Evolutionary conservation across 768 basidiomycete species (phyloP).

Genomic region (Phlebiopsis gigantea): DNA sequence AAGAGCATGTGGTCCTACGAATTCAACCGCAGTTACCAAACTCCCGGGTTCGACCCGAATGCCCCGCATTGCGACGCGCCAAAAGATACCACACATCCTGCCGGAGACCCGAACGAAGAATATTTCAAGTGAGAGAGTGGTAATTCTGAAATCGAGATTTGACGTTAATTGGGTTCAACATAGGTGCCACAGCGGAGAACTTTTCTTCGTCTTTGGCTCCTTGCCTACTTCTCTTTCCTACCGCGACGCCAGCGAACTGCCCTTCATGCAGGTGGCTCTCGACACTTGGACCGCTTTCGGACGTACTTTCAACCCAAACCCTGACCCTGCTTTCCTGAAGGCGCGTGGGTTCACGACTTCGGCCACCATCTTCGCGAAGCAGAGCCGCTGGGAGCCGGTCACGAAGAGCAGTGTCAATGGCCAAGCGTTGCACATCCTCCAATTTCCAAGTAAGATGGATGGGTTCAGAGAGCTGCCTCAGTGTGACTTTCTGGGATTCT

Average conservation of each 20-base stretch:
- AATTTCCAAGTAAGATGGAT: conserved; percentile 28
- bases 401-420: conserved; percentile 20
- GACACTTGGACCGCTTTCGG: conserved; percentile 46
- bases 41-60: conserved; percentile 38
- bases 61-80: conserved; percentile 41
- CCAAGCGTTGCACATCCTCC: conserved; percentile 30
- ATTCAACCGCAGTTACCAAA: conserved; percentile 40
- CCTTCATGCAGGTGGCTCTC: conserved; percentile 36
- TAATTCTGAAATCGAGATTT: not conserved
- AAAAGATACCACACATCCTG: conserved; percentile 33
- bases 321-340: conserved; percentile 32
- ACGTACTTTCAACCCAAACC: conserved; percentile 44
- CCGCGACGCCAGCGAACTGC: conserved; percentile 42
- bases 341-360: conserved; percentile 39
- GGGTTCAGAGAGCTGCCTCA: conserved; percentile 32
- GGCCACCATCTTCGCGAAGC: conserved; percentile 22
- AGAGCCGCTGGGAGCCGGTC: conserved; percentile 32
- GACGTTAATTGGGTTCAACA: too few relatives aligned
- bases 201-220: conserved; percentile 29
- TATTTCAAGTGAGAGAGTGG: conserved; percentile 35
- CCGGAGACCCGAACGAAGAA: conserved; percentile 41
- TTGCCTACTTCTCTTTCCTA: conserved; percentile 35
- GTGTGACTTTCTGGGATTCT: conserved; percentile 29
- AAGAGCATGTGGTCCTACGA: conserved; percentile 39
- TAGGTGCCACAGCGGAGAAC: conserved; percentile 29